Evolutionary conservation across 805 yeast species (phyloP), one percentile per base, ranked within the genome.

Genomic region (Lipomyces sp.): DNA sequence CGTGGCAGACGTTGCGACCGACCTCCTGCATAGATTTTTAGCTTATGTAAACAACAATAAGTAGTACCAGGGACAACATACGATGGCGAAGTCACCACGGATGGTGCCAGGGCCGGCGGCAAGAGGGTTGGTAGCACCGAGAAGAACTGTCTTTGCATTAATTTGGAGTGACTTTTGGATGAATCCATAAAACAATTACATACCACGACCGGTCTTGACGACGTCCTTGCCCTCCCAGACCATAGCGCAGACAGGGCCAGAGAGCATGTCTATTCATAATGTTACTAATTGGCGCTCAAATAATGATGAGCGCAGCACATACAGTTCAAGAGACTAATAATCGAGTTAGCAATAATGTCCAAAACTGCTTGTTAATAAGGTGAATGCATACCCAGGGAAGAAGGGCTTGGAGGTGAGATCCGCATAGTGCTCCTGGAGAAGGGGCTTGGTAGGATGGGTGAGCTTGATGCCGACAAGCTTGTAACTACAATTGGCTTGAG

Each of bases 141-240:
- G 88, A 81, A 95, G 88, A 77, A 86, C 69, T 67, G 32, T 29
- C 30, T n/a, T 18, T 10, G 32, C 3, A 13, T 37, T 50, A 18
- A 24, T 6, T 42, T 18, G 29, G 50, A n/a, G 48, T 48, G 42
- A 30, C 24, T 3, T 24, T 4, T 37, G 29, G 4, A 11, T 11
- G 30, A 42, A 42, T 2, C 30, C 34, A 10, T 13, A 37, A 10
- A n/a, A 50, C 29, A 29, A 15, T 7, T 24, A 59, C 69, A 15
- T 60, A 66, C 69, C 88, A 85, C 99, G 90, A 81, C 99, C 99
- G 82, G 91, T 97, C 86, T 94, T 93, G 82, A 95, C 99, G 81
- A 88, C 99, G 79, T 95, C 98, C 86, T 93, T 95, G 83, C 99
- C 99, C 84, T 95, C 98, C 99, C 99, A 95, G 77, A 93, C 98